Evolutionary conservation across 2,329 filamentous ascomycete genomes (phyloP).

Genomic region (Stachybotrys echinatus): DNA sequence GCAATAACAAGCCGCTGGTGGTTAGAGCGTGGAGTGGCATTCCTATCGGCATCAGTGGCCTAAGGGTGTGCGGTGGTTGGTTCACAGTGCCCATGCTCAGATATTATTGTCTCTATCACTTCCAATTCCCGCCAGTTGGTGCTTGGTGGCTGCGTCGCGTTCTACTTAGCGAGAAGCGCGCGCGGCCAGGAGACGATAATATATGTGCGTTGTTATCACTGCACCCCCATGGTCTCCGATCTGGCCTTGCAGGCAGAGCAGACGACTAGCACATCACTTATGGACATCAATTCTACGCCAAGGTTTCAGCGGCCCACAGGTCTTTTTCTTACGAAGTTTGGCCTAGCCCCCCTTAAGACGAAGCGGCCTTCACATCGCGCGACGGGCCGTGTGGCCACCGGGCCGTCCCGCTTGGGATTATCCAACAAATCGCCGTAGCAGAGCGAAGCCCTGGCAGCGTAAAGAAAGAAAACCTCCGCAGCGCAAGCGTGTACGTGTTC

Average conservation of each 20-base stretch:
- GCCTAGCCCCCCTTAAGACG: background rate
- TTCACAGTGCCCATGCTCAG: no score
- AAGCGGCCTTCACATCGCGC: background rate
- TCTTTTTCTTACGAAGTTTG: background rate
- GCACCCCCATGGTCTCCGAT: background rate
- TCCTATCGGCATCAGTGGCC: no score
- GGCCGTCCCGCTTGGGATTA: background rate
- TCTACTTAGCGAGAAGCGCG: no score
- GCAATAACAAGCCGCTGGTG: no score
- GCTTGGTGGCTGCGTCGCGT: no score
- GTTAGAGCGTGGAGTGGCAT: no score
- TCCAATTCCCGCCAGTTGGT: no score
- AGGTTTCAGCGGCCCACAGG: background rate
- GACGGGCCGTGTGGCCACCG: background rate
- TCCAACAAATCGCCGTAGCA: background rate
- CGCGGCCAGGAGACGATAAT: no score
- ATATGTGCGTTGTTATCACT: background rate
- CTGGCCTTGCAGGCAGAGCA: background rate
- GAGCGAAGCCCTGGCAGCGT: background rate
- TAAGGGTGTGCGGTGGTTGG: no score
- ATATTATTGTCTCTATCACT: no score
- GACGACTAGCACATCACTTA: background rate
- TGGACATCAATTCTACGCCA: background rate
- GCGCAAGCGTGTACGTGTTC: background rate
- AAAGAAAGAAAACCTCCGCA: background rate